phyloP scores from a whole-genome alignment of 306 rosid genomes.

The Gillenia trifoliata region DNA sequence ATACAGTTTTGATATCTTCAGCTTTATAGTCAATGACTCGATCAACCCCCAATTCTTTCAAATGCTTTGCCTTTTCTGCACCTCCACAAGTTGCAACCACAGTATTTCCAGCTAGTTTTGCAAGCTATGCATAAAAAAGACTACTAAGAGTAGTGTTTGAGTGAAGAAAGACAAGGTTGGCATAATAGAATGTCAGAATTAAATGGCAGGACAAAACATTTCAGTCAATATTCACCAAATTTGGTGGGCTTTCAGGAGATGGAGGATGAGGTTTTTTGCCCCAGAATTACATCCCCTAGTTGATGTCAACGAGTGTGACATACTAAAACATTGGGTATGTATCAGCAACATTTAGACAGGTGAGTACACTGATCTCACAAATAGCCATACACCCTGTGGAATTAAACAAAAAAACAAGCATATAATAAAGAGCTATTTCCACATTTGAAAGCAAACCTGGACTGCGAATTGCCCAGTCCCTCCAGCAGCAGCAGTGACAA shows the following conservation, averaged over 20 bases:
- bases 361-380: background rate
- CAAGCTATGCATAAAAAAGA: constrained; percentile 53
- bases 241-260: background rate
- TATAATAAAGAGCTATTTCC: background rate
- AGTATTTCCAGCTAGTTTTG: constrained; percentile 80
- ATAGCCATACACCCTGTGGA: background rate
- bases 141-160: background rate
- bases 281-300: background rate
- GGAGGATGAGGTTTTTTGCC: background rate
- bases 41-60: constrained; percentile 86
- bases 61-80: constrained; percentile 64
- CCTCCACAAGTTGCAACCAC: constrained; percentile 99
- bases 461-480: constrained; percentile 99
- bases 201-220: background rate
- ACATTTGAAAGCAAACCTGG: constrained; percentile 47
- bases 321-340: background rate
- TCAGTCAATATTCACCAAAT: background rate
- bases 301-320: background rate
- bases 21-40: constrained; percentile 82
- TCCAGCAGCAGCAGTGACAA: constrained; percentile 99
- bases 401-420: background rate
- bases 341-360: background rate
- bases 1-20: constrained; percentile 84
- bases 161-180: background rate
- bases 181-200: background rate